Percentiles rank a stretch among this genome's conserved stretches.
Evolutionary conservation across 139 green algal genomes (phyloP).

Genomic region (Ettlia oleoabundans): DNA sequence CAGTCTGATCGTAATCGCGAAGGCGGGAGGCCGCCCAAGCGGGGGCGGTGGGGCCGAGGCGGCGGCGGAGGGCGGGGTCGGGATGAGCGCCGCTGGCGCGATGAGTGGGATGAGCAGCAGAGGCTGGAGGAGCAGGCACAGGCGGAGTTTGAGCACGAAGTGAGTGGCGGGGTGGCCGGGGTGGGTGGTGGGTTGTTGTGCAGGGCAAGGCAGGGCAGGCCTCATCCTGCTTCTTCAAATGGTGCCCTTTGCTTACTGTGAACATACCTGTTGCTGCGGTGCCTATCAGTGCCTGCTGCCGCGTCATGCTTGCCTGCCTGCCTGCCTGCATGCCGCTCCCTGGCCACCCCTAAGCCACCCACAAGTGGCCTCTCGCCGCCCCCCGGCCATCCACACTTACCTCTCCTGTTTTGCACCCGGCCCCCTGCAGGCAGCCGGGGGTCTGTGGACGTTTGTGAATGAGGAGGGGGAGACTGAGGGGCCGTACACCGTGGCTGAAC

Average conservation of each 20-base stretch:
- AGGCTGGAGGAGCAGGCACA: not conserved
- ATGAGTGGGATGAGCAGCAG: not conserved
- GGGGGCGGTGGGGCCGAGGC: not conserved
- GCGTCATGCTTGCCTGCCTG: no score
- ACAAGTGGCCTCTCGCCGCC: not conserved
- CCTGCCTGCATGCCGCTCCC: no score
- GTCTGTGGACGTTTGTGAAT: slow-evolving; percentile 10
- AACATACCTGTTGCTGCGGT: no score
- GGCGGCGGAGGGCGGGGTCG: not conserved
- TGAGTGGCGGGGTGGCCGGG: not conserved
- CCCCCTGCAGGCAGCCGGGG: slow-evolving; percentile 3
- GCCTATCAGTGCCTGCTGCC: no score
- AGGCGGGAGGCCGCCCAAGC: not conserved
- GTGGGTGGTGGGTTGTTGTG: not conserved
- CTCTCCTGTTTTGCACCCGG: not conserved
- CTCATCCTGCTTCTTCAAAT: not conserved
- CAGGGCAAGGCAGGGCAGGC: not conserved
- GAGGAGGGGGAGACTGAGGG: slow-evolving; percentile 7
- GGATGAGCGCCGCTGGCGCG: slow-evolving; percentile 1
- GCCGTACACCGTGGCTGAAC: slow-evolving; percentile 34
- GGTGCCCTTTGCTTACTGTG: not conserved
- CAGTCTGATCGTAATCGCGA: not conserved
- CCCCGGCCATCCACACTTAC: not conserved
- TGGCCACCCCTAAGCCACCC: no score
- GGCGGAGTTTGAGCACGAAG: not conserved